Conservation (phyloP, 306 rosid species). For the Acacia acuminata region DNA sequence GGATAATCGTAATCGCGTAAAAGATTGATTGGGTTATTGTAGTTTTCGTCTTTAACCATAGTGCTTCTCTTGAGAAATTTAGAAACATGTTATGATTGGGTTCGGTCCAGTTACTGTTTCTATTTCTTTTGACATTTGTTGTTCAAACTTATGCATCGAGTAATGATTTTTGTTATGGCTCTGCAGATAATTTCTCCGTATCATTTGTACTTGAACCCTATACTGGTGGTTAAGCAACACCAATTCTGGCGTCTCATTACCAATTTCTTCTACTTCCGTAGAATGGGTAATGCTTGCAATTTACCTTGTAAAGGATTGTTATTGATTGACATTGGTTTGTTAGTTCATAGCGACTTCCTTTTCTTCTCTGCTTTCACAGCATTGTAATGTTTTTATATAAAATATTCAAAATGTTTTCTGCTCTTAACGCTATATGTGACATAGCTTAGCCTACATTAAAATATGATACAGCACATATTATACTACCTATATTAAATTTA, state of each 20-base stretch:
- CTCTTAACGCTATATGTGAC: neutral
- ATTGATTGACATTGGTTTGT: neutral
- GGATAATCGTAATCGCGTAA: neutral
- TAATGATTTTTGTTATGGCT: neutral
- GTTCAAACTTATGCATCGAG: neutral
- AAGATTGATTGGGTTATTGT: neutral
- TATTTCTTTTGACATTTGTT: neutral
- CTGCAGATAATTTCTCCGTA: conserved; percentile 69
- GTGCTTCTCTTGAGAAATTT: neutral
- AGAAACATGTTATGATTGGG: neutral
- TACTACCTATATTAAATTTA: neutral
- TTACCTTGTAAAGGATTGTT: neutral
- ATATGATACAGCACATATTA: neutral
- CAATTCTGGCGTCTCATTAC: conserved; percentile 78
- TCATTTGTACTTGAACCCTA: conserved; percentile 66
- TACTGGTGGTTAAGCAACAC: conserved; percentile 61
- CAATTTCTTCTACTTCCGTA: conserved; percentile 88
- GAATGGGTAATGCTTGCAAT: conserved; percentile 64
- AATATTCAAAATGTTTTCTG: neutral
- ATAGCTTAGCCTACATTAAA: neutral
- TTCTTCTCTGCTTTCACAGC: neutral
- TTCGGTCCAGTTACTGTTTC: neutral
- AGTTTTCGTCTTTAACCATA: neutral
- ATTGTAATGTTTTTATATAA: neutral
- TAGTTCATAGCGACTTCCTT: neutral